Evolutionary conservation across 1,139 yeast species (phyloP), one percentile per base, ranked within the genome.

Genomic region (Starmera stellimalicola): DNA sequence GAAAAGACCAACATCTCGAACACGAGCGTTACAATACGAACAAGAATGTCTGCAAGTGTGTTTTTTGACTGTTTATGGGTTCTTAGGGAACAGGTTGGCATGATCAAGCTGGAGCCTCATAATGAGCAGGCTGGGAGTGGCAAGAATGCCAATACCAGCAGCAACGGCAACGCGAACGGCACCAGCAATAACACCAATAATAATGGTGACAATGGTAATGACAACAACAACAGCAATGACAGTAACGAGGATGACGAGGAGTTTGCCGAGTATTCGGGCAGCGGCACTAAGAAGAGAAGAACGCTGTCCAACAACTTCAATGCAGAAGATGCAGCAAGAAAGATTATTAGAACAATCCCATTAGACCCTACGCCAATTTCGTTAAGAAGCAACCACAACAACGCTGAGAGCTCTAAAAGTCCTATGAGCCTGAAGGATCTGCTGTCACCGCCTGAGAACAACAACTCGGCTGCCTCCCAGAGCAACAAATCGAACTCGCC

Each of bases 1-100:
- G 50, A 37, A 27, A 49, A 44, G 39, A 39, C 42, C 8, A 37
- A 39, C 18, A 51, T 49, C 19, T 52, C 55, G n/a, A 59, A 58
- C 34, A 36, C 59, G 31, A 47, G 68, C 27, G 74, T 87, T 11
- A 68, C 70, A 3, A 78, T 87, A 10, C 67, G 84, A 31, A 77
- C 93, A 8, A 69, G 96, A 44, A 80, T 84, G 94, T 73, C 94
- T 5, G 95, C 95, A 0, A 80, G 93, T 35, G 87, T 88, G 3
- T 85, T 91, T 48, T 91, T 88, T 54, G 98, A 91, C 55, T 79
- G 91, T 49, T 61, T 91, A 37, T 82, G 87, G 72, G 68, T 84
- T 6, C 62, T 88, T 47, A 65, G 95, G 45, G 91, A 83, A 44
- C 82, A 83, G 52, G 85, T 84, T 39, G 96, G 95, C 11, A 78